These are phyloP conservation scores for Glycine tomentella DNA, from an alignment of 306 rosid species.

Conservation along the genomic window DNA sequence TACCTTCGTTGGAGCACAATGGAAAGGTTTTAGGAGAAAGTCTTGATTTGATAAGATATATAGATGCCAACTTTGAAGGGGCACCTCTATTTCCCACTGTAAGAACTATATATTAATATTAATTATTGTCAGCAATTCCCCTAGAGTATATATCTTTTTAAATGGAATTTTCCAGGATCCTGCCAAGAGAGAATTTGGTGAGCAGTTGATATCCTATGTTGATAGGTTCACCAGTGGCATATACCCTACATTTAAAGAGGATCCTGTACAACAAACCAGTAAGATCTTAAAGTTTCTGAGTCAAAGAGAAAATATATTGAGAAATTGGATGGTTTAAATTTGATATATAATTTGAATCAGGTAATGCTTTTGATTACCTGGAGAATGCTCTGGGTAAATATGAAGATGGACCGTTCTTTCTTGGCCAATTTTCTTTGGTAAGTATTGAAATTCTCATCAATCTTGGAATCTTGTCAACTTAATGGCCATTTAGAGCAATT, in stretches of 20 bases:
- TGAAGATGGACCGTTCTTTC: conserved; percentile 20
- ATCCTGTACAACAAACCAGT: conserved; percentile 2
- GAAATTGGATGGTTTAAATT: neutral
- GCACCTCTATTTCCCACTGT: neutral
- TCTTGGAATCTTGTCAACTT: too few relatives aligned
- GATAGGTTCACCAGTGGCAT: conserved; percentile 11
- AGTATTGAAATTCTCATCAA: neutral
- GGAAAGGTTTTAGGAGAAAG: conserved; percentile 25
- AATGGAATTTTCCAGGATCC: neutral
- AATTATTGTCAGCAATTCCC: too few relatives aligned
- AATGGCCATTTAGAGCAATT: too few relatives aligned
- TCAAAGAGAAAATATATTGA: neutral
- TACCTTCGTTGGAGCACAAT: conserved; percentile 13
- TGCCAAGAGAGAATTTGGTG: conserved; percentile 22
- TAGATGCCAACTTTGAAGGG: conserved; percentile 27
- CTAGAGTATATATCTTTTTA: too few relatives aligned
- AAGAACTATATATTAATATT: neutral
- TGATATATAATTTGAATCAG: neutral
- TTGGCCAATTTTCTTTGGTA: conserved; percentile 11
- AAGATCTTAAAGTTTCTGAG: neutral
- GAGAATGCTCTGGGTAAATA: conserved; percentile 9
- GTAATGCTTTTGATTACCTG: conserved; percentile 4
- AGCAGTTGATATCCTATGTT: neutral
- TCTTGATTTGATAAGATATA: conserved; percentile 26
- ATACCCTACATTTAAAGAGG: neutral